Conservation (phyloP, 2,329 filamentous ascomycete genomes). For the Fusarium anthophilum region DNA sequence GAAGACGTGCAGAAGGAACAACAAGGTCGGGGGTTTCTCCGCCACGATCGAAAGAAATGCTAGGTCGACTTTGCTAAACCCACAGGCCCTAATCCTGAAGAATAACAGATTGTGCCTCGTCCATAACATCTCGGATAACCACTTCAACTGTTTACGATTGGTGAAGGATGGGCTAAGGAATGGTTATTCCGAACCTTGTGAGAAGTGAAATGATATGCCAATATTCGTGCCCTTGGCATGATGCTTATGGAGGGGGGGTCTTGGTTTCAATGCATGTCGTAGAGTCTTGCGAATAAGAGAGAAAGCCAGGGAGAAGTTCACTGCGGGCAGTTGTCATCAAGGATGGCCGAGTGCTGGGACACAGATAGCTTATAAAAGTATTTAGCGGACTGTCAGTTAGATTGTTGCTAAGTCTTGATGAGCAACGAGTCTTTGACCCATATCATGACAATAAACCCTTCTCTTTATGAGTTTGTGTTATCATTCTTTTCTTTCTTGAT, state of each 20-base stretch:
- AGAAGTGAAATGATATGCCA: accelerated
- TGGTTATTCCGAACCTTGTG: accelerated
- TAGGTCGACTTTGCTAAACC: accelerated
- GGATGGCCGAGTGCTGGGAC: accelerated
- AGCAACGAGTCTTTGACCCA: no score
- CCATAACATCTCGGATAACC: not conserved
- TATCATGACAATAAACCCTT: no score
- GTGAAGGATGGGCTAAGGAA: not conserved
- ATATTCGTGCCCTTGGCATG: accelerated
- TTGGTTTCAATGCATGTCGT: accelerated
- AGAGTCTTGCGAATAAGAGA: accelerated
- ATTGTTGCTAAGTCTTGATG: accelerated
- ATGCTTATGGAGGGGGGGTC: accelerated
- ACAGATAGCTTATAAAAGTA: accelerated
- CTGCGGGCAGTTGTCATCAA: accelerated
- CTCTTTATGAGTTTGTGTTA: no score
- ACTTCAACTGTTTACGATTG: no score
- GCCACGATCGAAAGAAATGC: not conserved
- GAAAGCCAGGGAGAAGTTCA: no score
- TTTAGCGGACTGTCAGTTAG: no score
- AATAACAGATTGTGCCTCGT: accelerated
- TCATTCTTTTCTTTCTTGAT: accelerated
- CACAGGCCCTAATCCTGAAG: accelerated
- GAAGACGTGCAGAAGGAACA: accelerated
- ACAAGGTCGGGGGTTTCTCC: accelerated